Base-by-base conservation (phyloP, 1,284 basidiomycete species). In the Vanrija sp. region DNA sequence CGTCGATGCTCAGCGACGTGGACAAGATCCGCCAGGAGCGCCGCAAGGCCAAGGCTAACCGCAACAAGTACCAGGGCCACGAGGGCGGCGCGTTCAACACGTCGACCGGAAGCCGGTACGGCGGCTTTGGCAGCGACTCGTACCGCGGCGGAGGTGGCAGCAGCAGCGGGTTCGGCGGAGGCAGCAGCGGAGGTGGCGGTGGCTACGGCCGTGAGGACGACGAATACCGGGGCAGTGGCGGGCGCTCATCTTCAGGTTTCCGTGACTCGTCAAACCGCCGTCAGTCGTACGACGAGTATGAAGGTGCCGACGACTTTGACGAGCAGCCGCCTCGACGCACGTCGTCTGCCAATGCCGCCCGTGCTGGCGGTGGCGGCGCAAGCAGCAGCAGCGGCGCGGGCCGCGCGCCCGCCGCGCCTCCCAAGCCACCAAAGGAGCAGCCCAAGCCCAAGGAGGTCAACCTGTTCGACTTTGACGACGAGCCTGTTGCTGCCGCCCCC, bases 281-380 rank as follows among this genome's bases (percentile, higher is more conserved):
- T 46, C 51, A 49, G 28, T 65, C 66, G 28, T 74, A 66, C 40
- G 94, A 98, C 66, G 95, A 97, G 74, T 98, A 98, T 74, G 90
- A 97, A 65, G 96, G 95, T 5, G 95, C 96, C 1, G 96, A 96
- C 54, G 91, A 93, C 71, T 96, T 98, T 63, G 82, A 85, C 40
- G 72, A 71, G 29, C 55, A 56, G 28, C 57, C 78, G 3, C 66
- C 81, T 52, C 78, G 74, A 29, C 78, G 67, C 15, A 50, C 60
- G 1, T 29, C 60, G 6, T 53, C 61, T 19, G 52, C 55, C 21
- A 25, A 58, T 15, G 49, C 58, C 19, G 44, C 39, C 45, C 51
- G 54, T 18, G 25, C 34, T 34, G 34, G 34, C 34, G 34, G 34
- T 5, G 28, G 43, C 19, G 47, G 45, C 54, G 50, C 25, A 34